phyloP scores from a whole-genome alignment of 495 filamentous ascomycete genomes.

The Aspergillus asperescens region DNA sequence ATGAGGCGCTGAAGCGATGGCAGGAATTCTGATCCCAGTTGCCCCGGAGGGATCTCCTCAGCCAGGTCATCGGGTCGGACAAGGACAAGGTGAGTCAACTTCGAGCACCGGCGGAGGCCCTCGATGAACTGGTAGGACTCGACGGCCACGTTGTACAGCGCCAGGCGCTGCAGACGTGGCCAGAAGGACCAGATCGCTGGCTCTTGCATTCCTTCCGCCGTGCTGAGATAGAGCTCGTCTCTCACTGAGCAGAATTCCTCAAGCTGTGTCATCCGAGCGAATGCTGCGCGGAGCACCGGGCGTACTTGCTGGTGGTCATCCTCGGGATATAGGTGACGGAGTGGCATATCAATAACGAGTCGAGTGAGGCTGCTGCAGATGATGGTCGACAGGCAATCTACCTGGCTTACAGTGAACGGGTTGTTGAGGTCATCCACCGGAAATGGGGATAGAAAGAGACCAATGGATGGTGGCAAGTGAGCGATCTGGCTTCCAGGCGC shows the following conservation, averaged over 20 bases:
- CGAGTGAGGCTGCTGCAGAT: constrained; percentile 3
- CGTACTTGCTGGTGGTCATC: constrained; percentile 20
- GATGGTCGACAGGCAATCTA: constrained; percentile 6
- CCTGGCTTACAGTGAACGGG: background rate
- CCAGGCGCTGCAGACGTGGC: constrained; percentile 27
- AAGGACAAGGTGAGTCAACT: constrained; percentile 30
- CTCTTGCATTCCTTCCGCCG: constrained; percentile 21
- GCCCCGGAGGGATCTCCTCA: background rate
- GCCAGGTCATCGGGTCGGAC: constrained; percentile 26
- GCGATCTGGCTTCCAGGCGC: background rate
- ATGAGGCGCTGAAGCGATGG: constrained; percentile 12
- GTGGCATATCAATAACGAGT: constrained; percentile 17
- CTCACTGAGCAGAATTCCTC: constrained; percentile 26
- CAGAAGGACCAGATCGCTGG: constrained; percentile 29
- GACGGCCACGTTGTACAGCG: constrained; percentile 29
- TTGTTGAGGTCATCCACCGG: constrained; percentile 6
- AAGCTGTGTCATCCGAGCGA: constrained; percentile 22
- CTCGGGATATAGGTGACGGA: constrained; percentile 13
- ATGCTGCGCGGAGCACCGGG: constrained; percentile 22
- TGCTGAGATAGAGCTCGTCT: constrained; percentile 17
- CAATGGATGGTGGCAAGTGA: background rate
- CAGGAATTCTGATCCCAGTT: constrained; percentile 5
- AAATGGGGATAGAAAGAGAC: constrained; percentile 19
- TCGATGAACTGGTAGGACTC: constrained; percentile 21
- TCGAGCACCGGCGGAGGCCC: constrained; percentile 20